Percentiles rank a stretch among this genome's conserved stretches.
These are phyloP conservation scores for Gaultheria prostrata DNA, from an alignment of 148 eudicot species.

Conservation along the genomic window DNA sequence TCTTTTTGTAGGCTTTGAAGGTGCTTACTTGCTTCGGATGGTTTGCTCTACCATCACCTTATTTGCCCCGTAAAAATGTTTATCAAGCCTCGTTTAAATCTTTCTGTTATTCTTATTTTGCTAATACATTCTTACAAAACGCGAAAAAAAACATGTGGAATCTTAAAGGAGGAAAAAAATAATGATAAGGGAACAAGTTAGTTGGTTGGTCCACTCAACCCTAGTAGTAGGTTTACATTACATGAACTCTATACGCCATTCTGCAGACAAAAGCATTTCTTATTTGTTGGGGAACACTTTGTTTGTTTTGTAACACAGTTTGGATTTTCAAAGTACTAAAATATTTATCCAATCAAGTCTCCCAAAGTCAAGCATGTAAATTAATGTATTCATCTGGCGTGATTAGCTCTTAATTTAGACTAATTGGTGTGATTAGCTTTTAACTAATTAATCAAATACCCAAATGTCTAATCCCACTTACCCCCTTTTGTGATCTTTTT, in stretches of 20 bases:
- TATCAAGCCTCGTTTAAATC: neutral
- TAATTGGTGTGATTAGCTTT: constrained; percentile 18
- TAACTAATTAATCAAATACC: constrained; percentile 5
- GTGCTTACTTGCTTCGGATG: too few species aligned
- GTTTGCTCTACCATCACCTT: too few species aligned
- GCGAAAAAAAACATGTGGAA: too few species aligned
- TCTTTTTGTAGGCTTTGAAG: neutral
- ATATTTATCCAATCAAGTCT: constrained; percentile 3
- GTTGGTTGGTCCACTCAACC: neutral
- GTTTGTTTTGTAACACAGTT: neutral
- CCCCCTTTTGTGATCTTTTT: neutral
- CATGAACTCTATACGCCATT: neutral
- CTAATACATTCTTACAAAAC: neutral
- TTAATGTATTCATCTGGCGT: too few species aligned
- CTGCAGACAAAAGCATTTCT: neutral
- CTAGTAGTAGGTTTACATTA: neutral
- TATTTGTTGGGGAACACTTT: neutral
- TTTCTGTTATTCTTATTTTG: neutral
- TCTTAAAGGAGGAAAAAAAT: neutral
- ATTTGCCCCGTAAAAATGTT: neutral
- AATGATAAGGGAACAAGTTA: neutral
- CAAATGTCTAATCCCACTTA: neutral
- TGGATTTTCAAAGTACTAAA: neutral
- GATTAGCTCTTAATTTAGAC: neutral
- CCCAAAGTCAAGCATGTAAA: too few species aligned